Base-by-base conservation (phyloP, 805 yeast species). In the Starmerella gropengiesseri region DNA sequence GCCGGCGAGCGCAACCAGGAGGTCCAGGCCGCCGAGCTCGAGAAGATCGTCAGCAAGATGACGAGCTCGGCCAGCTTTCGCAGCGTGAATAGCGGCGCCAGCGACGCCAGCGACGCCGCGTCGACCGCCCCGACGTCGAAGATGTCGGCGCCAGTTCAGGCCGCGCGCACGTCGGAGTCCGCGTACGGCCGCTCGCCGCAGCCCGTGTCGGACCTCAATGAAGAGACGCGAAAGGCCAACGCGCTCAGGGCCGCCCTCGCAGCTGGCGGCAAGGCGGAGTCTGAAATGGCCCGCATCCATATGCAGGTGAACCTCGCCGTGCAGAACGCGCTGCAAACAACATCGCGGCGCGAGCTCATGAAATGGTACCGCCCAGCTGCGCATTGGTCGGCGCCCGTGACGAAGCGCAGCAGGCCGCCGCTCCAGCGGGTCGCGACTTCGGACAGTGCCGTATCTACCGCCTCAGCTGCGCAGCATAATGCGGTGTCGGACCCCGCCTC, bases 191-290 rank as follows among this genome's bases (percentile, higher is more conserved):
- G 31, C 14, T 9, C 8, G 25, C 8, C 31, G n/a, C 21, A 26
- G 17, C 37, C 37, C 11, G 9, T 31, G 9, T 16, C 14, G n/a
- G 14, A 20, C 11, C 16, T 21, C 21, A 23, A 23, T 14, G 21
- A 5, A 4, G 40, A 38, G 4, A n/a, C 27, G 31, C 37, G 37
- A 23, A 40, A 40, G 26, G 37, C 41, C 32, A 42, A 25, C 28
- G 55, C 55, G 7, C 30, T 45, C 25, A 39, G 42, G 7, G 56
- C 55, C 4, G 55, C 55, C 13, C 37, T 40, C 29, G 43, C 43
- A 3, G 56, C 56, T 2, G 46, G 48, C 12, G 36, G 45, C 18
- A 44, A 49, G 22, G 49, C 46, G n/a, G 51, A 48, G 41, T 33
- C 48, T 5, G 41, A 41, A 20, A 40, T 50, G 41, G 50, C 51